Evolutionary conservation across 2,329 filamentous ascomycete genomes (phyloP), one percentile per base, ranked within the genome.

Genomic region (Penicillium concentricum): DNA sequence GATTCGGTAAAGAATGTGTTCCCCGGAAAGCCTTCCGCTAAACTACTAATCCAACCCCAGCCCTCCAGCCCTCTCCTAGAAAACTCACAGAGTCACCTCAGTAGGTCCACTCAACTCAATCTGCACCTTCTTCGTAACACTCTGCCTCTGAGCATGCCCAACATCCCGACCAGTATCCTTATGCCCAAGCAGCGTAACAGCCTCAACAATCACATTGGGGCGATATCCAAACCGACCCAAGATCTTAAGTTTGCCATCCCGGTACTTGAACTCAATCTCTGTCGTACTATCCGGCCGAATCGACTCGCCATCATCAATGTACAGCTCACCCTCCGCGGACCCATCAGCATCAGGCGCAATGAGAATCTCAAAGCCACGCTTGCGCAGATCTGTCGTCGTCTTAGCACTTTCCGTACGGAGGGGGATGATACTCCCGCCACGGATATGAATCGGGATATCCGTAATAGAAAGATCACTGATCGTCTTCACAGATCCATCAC

Each of bases 241-340:
- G 24, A 75, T 61, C 26, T 38, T 53, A 34, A 72, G 77, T 56
- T 67, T 65, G 34, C 82, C 82, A 3, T 79, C 69, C 44, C 79
- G 74, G 68, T 85, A 92, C 9, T 69, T 64, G 63, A 92, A 89
- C 15, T 76, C 72, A 51, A 92, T 79, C 54, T 83, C 76, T 7
- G 81, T 84, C n/a, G 79, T 83, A 1, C 55, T 46, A 2, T 47
- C 43, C 72, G 89, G 89, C 57, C 83, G 76, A 48, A 92, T 65
- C 26, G 82, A 86, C 57, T 86, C 85, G 9, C 91, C 91, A 59
- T 95, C 90, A 63, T 94, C 91, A 5, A 94, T 75, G 70, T 92
- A 94, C 55, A 94, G 77, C 50, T 80, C 78, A 0, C 91, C 91
- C 1, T 69, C 72, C 0, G 91, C 91, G 7, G 76, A 83, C 3